Evolutionary conservation across 345 rosid species (phyloP), one percentile per base, ranked within the genome.

Genomic region (Pugionium dolabratum): DNA sequence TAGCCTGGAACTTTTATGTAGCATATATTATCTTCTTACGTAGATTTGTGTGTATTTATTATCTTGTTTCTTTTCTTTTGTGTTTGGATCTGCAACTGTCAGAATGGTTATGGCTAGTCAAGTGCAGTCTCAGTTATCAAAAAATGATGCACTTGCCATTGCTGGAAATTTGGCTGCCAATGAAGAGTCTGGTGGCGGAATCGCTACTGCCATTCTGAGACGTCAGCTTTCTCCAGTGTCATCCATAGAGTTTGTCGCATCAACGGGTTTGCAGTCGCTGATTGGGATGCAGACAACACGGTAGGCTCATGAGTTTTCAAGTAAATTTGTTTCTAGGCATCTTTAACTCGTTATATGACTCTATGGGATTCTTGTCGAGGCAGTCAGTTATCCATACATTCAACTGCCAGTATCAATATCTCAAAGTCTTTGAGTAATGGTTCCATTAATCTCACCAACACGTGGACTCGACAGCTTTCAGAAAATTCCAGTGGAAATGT

Each of bases 71-170:
- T 75, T 62, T 71, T 54, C 56, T 48, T 57, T 26, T 61, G 45
- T 73, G 52, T 44, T 9, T 71, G 54, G 39, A 27, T 55, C 35
- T 33, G 59, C 33, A 10, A 48, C 4, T 76, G 44, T 65, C 85
- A 88, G 97, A 75, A 87, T 89, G 97, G 90, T 83, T 72, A 90
- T 91, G 95, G 50, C 85, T 71, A 89, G 90, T 75, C 77, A 91
- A 81, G 81, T 91, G 72, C 88, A 86, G 62, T 83, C 96, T 34
- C 91, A 81, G 61, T 62, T 95, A 67, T 95, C 99, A n/a, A 84
- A 95, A 74, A 67, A 74, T 31, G 83, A 84, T 71, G 73, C 81
- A 35, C 40, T 95, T 36, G 84, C 84, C 49, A 75, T 91, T 69
- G 91, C 81, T 54, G 98, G 98, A 36, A 85, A 87, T 79, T 70